phyloP scores from a whole-genome alignment of 352 stramenopile genomes.

The Elongisporangium senticosum region DNA sequence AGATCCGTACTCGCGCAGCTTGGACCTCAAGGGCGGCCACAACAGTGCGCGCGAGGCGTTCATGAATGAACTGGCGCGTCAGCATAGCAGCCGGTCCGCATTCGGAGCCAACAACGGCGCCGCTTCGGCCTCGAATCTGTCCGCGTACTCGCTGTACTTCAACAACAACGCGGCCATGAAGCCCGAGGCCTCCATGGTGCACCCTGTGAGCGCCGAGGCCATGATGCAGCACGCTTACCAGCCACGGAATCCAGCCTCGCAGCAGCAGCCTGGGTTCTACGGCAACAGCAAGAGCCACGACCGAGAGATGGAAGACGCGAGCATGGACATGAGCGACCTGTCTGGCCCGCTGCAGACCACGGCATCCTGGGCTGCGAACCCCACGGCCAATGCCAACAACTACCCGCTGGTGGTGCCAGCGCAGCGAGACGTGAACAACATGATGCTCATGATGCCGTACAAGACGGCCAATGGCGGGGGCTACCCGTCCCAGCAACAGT shows the following conservation, averaged over 20 bases:
- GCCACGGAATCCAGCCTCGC: conserved; percentile 7
- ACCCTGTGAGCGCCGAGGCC: conserved; percentile 21
- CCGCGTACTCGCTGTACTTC: background rate
- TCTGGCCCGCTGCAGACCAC: conserved; percentile 7
- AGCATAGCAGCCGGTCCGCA: background rate
- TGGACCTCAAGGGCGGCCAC: background rate
- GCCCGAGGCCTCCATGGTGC: conserved; percentile 23
- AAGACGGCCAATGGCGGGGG: conserved; percentile 21
- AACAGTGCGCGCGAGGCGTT: background rate
- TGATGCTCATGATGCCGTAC: conserved; percentile 26
- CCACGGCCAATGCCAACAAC: conserved; percentile 9
- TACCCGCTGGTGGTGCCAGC: background rate
- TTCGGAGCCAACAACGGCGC: background rate
- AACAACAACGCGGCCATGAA: conserved; percentile 13
- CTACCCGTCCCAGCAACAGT: conserved; percentile 14
- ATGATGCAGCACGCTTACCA: conserved; percentile 22
- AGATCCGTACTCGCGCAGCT: background rate
- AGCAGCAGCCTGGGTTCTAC: conserved; percentile 2
- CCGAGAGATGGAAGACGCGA: background rate
- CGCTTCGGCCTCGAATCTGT: background rate
- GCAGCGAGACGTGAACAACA: conserved; percentile 6
- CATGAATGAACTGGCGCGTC: background rate
- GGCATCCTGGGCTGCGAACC: conserved; percentile 1
- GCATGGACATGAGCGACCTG: conserved; percentile 16
- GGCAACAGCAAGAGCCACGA: conserved; percentile 11